These are phyloP conservation scores for Ajuga chamaepitys DNA, from an alignment of 257 asterid genomes.

Conservation along the genomic window DNA sequence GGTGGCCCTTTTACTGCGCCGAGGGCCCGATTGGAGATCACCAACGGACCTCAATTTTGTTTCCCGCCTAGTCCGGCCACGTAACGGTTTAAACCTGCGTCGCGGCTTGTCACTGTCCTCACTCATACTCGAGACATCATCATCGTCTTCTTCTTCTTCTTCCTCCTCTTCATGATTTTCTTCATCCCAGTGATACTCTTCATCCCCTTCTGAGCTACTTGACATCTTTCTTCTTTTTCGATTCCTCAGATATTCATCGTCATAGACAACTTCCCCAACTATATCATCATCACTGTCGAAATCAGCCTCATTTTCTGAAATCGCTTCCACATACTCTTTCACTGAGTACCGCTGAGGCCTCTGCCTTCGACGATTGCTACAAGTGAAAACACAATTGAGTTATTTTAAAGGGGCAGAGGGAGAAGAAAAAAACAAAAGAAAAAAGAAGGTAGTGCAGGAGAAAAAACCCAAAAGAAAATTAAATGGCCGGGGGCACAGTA, in stretches of 20 bases:
- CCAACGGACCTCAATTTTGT: slow-evolving; percentile 66
- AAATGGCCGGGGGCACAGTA: neutral
- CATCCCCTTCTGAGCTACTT: slow-evolving; percentile 95
- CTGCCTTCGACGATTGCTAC: slow-evolving; percentile 79
- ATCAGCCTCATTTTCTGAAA: slow-evolving; percentile 76
- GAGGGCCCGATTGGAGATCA: slow-evolving; percentile 64
- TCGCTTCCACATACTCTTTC: slow-evolving; percentile 63
- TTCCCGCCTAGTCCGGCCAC: slow-evolving; percentile 72
- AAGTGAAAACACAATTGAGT: slow-evolving; percentile 14
- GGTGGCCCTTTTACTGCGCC: slow-evolving; percentile 90
- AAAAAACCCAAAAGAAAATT: neutral
- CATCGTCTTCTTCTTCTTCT: slow-evolving; percentile 82
- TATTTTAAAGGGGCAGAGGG: neutral
- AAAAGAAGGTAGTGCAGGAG: neutral
- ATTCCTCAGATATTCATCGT: slow-evolving; percentile 72
- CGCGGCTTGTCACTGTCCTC: slow-evolving; percentile 63
- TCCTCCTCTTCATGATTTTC: slow-evolving; percentile 83
- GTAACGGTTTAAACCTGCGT: slow-evolving; percentile 30
- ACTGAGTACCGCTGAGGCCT: slow-evolving; percentile 85
- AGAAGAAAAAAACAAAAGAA: too few relatives aligned
- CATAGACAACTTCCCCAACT: slow-evolving; percentile 93
- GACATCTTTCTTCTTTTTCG: slow-evolving; percentile 57
- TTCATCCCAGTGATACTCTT: slow-evolving; percentile 75
- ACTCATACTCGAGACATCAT: slow-evolving; percentile 50
- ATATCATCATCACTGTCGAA: slow-evolving; percentile 92